Percentiles rank a stretch among this genome's conserved stretches.
phyloP scores from a whole-genome alignment of 257 asterid species.

The Verbascum thapsus region DNA sequence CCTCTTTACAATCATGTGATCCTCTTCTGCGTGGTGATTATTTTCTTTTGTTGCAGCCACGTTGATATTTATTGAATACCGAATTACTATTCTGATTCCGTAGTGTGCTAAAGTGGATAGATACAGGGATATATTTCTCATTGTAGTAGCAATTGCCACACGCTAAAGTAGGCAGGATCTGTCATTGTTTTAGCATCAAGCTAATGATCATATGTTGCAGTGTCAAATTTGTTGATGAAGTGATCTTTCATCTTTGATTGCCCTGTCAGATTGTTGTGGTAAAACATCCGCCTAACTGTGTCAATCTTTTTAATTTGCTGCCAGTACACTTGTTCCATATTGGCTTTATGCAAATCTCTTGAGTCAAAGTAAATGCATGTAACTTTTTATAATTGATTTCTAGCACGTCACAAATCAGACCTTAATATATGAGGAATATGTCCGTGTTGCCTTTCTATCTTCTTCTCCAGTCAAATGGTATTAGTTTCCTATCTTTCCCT shows the following conservation, averaged over 20 bases:
- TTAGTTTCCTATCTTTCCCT: neutral
- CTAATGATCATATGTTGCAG: neutral
- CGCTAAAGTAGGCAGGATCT: slow-evolving; percentile 19
- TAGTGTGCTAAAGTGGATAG: neutral
- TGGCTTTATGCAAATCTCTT: slow-evolving; percentile 3
- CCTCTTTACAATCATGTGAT: neutral
- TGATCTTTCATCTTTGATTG: slow-evolving; percentile 2
- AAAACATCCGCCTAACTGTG: neutral
- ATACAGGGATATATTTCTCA: slow-evolving; percentile 5
- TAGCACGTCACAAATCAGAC: slow-evolving; percentile 7
- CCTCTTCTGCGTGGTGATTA: neutral
- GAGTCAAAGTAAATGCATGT: slow-evolving; percentile 14
- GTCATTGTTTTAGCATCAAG: slow-evolving; percentile 3
- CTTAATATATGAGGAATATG: slow-evolving; percentile 9
- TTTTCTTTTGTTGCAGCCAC: slow-evolving; percentile 3
- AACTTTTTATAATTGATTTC: slow-evolving; percentile 1
- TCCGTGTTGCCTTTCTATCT: neutral
- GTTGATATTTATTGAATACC: slow-evolving; percentile 6
- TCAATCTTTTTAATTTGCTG: neutral
- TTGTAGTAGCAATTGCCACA: slow-evolving; percentile 6
- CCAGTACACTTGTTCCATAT: neutral
- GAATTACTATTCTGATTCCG: neutral
- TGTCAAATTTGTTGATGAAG: neutral
- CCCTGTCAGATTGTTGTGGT: neutral
- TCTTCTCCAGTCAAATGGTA: slow-evolving; percentile 18